Conservation (phyloP, 164 flowering plant species). For the Chloranthus sessilifolius region DNA sequence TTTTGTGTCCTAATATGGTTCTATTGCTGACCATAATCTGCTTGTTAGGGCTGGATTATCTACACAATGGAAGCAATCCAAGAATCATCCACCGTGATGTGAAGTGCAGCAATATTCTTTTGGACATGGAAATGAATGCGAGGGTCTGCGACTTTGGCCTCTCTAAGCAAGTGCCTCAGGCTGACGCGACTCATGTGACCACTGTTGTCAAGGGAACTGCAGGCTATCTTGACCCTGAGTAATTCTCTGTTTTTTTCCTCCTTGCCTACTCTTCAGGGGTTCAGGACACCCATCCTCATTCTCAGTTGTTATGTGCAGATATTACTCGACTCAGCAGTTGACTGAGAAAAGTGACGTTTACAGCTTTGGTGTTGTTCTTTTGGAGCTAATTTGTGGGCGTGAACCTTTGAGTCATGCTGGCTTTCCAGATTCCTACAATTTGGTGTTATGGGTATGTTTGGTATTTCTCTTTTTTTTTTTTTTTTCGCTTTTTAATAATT, state of each 20-base stretch:
- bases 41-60: slow-evolving; percentile 65
- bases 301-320: slow-evolving; percentile 40
- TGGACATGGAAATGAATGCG: slow-evolving; percentile 78
- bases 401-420: slow-evolving; percentile 74
- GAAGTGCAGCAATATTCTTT: slow-evolving; percentile 75
- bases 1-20: too few species aligned
- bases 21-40: slow-evolving; percentile 2
- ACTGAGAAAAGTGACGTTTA: slow-evolving; percentile 90
- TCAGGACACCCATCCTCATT: neutral
- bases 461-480: neutral
- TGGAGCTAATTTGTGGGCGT: slow-evolving; percentile 88
- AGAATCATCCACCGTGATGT: slow-evolving; percentile 87
- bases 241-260: slow-evolving; percentile 15
- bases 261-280: neutral
- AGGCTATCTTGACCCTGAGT: slow-evolving; percentile 95
- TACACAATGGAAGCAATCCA: slow-evolving; percentile 77
- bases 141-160: slow-evolving; percentile 88
- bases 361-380: slow-evolving; percentile 87
- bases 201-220: slow-evolving; percentile 87
- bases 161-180: slow-evolving; percentile 65
- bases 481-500: neutral
- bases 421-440: slow-evolving; percentile 72
- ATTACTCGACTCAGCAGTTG: slow-evolving; percentile 74
- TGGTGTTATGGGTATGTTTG: slow-evolving; percentile 76
- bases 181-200: slow-evolving; percentile 71